Base-by-base conservation (phyloP, 2,329 filamentous ascomycete genomes). In the Magnaporthiopsis rhizophila region DNA sequence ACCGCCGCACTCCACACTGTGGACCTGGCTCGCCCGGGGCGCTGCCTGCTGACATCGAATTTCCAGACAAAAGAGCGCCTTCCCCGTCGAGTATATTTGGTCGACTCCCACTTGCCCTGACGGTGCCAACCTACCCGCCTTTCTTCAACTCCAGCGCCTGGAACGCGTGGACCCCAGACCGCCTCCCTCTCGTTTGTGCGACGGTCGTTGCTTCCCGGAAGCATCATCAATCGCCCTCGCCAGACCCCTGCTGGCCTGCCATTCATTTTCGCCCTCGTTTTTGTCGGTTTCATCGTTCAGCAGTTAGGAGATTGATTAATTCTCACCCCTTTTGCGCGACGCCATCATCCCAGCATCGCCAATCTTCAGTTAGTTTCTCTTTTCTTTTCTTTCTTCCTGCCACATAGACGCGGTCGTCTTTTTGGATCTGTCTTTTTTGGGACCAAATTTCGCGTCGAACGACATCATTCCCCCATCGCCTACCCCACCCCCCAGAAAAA, bases 321-420 rank as follows among this genome's bases (percentile, higher is more conserved):
- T n/a, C 45, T 32, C 30, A 21, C 53, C 5, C 61, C 15, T 24
- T 62, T 58, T 32, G 58, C 30, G 32, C 53, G 30, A 24, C 38
- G 24, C 28, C 24, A 62, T 21, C 45, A 28, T 21, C 26, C 28
- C 28, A 62, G 56, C 61, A 36, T 28, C 61, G 30, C 32, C 56
- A 45, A 53, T 62, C 26, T 56, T 58, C 61, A 28, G 61, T 36
- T 53, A 62, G n/a, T 36, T 62, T 58, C 50, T 58, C n/a, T 58
- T 38, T 53, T n/a, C 24, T 30, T 18, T 30, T n/a, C 13, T 13
- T 21, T 36, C 3, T 11, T 11, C 13, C 26, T 8, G 34, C 34
- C 34, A 36, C 34, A 36, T 36, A 36, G 34, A 8, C 8, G 34
- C 34, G 2, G 34, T 57, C 45, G 32, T 63, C 59, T 36, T 62